phyloP scores from a whole-genome alignment of 2,329 filamentous ascomycete species.

The Penicillium sp. region DNA sequence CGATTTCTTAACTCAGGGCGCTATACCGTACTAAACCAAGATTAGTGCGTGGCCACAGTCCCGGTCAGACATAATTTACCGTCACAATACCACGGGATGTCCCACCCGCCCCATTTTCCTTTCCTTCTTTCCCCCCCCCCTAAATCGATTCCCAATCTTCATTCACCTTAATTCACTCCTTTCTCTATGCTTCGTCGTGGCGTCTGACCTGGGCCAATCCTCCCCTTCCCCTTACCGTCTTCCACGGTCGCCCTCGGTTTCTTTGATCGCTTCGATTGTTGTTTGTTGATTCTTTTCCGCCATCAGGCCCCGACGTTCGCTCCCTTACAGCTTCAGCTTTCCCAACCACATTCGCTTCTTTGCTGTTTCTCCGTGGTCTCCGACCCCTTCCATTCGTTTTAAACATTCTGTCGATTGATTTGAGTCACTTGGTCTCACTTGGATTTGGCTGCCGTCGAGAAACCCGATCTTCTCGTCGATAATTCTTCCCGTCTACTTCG shows the following conservation, averaged over 20 bases:
- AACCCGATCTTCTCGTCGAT: conserved; percentile 7
- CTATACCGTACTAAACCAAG: no score
- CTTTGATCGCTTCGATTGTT: conserved; percentile 16
- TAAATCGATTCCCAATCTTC: conserved; percentile 11
- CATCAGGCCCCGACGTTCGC: conserved; percentile 16
- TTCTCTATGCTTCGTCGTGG: conserved; percentile 18
- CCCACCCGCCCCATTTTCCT: conserved; percentile 16
- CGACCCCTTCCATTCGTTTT: conserved; percentile 22
- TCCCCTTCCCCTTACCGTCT: conserved; percentile 16
- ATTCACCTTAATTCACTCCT: conserved; percentile 25
- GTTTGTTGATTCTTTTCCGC: conserved; percentile 10
- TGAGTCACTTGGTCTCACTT: conserved; percentile 13
- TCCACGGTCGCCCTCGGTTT: conserved; percentile 19
- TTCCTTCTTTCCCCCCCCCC: conserved; percentile 3
- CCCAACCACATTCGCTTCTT: conserved; percentile 8
- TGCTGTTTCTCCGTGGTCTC: conserved; percentile 12
- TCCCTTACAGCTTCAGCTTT: conserved; percentile 16
- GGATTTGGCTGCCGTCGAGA: conserved; percentile 21
- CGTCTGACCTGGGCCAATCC: conserved; percentile 22
- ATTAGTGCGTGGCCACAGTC: conserved; percentile 10
- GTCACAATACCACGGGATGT: conserved; percentile 14
- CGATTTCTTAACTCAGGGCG: no score
- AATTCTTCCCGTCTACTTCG: background rate
- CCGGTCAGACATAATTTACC: conserved; percentile 9
- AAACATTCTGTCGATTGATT: conserved; percentile 5